phyloP scores from a whole-genome alignment of 306 rosid genomes.

The Cucurbita maxima region DNA sequence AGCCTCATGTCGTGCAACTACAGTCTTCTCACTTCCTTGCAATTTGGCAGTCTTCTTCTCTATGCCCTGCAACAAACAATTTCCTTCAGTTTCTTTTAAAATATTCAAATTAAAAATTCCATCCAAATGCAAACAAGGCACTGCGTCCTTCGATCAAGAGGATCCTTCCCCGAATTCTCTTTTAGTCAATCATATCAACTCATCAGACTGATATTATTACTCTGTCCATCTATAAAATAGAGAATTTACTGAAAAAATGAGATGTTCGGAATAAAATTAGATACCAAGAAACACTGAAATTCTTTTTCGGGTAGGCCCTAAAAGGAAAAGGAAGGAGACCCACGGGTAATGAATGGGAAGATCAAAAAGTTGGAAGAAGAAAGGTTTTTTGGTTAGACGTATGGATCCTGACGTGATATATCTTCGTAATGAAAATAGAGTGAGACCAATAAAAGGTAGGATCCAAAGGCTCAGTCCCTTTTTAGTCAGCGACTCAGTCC shows the following conservation, averaged over 20 bases:
- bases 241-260: not conserved
- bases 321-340: no score
- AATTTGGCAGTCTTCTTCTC: constrained; percentile 92
- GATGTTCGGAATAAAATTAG: no score
- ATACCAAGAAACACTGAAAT: no score
- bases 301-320: no score
- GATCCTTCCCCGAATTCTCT: not conserved
- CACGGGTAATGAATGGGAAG: no score
- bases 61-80: constrained; percentile 57
- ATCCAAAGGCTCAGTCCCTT: not conserved
- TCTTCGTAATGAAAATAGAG: no score
- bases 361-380: no score
- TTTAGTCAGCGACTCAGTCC: not conserved
- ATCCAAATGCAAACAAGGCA: not conserved
- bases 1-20: constrained; percentile 97
- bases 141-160: not conserved
- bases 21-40: constrained; percentile 85
- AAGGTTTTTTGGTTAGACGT: no score
- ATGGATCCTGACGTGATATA: no score
- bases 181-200: no score
- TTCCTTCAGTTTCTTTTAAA: constrained; percentile 17
- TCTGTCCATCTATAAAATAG: not conserved
- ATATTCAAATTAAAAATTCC: not conserved
- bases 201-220: not conserved
- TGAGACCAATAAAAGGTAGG: no score